phyloP scores from a whole-genome alignment of 306 rosid species.

The apple (Malus domestica) region ASM211411v1 NC_041805.1:4531501-4532000 shows the following conservation, averaged over 20 bases:
- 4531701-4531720: not conserved
- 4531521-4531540: slow-evolving; percentile 93
- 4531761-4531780: not conserved
- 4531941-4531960: too few species aligned
- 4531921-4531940: too few species aligned
- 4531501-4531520: slow-evolving; percentile 97
- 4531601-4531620: slow-evolving; percentile 81
- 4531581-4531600: slow-evolving; percentile 73
- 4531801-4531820: too few species aligned
- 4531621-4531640: slow-evolving; percentile 84
- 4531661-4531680: slow-evolving; percentile 59
- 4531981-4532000: too few species aligned
- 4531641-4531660: slow-evolving; percentile 82
- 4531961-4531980: not conserved
- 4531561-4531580: slow-evolving; percentile 96
- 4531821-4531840: accelerated
- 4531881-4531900: too few species aligned
- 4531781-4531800: too few species aligned
- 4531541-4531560: slow-evolving; percentile 87
- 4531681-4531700: not conserved
- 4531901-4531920: too few species aligned
- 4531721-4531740: not conserved
- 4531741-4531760: not conserved
- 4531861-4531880: too few species aligned
- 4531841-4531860: too few species aligned